A percentile compares a stretch with the other conserved stretches of the same genome.
These are phyloP conservation scores for Tetradesmus obliquus DNA, from an alignment of 139 green algal genomes.

Conservation along the genomic window DNA sequence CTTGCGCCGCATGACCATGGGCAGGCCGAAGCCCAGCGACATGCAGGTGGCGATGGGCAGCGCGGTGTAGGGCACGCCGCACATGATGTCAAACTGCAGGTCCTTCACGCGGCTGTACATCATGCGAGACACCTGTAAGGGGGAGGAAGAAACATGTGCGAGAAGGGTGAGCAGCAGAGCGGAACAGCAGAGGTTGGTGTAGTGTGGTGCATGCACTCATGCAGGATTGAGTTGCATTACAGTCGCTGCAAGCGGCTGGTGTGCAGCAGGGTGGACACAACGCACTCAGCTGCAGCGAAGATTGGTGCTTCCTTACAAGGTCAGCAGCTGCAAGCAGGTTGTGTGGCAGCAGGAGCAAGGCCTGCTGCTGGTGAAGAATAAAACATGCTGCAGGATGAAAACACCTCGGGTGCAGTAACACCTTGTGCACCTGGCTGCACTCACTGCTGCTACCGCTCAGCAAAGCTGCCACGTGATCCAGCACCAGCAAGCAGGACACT, in stretches of 20 bases:
- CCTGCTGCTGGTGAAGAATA: too few relatives aligned
- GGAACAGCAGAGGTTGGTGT: neutral
- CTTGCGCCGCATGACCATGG: conserved; percentile 98
- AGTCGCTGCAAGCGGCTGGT: neutral
- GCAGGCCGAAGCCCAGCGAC: conserved; percentile 83
- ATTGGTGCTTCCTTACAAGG: neutral
- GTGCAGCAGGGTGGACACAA: too few relatives aligned
- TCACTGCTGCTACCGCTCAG: too few relatives aligned
- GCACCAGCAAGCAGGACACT: too few relatives aligned
- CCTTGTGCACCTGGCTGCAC: too few relatives aligned
- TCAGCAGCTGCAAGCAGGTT: neutral
- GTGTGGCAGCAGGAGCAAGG: too few relatives aligned
- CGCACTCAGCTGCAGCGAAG: too few relatives aligned
- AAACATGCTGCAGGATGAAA: too few relatives aligned
- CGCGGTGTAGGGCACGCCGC: conserved; percentile 99
- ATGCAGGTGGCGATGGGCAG: conserved; percentile 99
- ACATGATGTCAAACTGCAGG: conserved; percentile 95
- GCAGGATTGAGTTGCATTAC: neutral
- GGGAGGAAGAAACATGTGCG: neutral
- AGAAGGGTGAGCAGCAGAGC: neutral
- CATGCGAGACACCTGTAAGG: conserved; percentile 83
- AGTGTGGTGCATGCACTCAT: neutral
- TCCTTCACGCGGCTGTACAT: conserved; percentile 87
- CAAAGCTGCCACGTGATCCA: too few relatives aligned
- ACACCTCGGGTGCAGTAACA: too few relatives aligned